These are phyloP conservation scores for Candida fluviatilis DNA, from an alignment of 805 yeast species.

Conservation along the genomic window DNA sequence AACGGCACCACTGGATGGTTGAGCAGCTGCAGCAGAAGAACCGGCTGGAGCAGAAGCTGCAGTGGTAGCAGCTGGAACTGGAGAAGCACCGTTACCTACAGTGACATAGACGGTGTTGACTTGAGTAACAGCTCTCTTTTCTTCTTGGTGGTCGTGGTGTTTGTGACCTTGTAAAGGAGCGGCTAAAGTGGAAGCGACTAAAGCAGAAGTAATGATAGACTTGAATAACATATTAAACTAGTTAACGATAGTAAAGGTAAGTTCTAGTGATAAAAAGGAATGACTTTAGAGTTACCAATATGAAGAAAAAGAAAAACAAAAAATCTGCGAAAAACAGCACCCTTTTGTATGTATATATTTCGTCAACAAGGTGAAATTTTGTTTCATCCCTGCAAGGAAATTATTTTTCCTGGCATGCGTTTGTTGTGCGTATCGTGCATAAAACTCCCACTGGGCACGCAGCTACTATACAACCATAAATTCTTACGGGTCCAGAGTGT, in stretches of 20 bases:
- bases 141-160: slow-evolving; percentile 47
- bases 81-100: slow-evolving; percentile 23
- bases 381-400: too few species aligned
- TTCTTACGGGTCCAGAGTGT: too few species aligned
- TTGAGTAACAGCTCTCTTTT: slow-evolving; percentile 40
- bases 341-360: not conserved
- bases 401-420: too few species aligned
- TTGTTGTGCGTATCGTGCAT: too few species aligned
- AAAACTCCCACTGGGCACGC: too few species aligned
- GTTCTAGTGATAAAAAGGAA: slow-evolving; percentile 28
- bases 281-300: slow-evolving; percentile 26
- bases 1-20: slow-evolving; percentile 11
- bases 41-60: slow-evolving; percentile 11
- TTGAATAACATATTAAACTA: slow-evolving; percentile 45
- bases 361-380: not conserved
- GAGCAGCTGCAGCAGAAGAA: slow-evolving; percentile 10
- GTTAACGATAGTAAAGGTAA: slow-evolving; percentile 13
- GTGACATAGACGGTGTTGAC: slow-evolving; percentile 39
- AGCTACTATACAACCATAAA: too few species aligned
- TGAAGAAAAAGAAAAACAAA: not conserved
- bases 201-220: slow-evolving; percentile 44
- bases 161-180: slow-evolving; percentile 62
- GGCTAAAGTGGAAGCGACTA: slow-evolving; percentile 50
- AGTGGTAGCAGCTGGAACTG: slow-evolving; percentile 16
- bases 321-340: slow-evolving; percentile 9